phyloP scores from a whole-genome alignment of 1,284 basidiomycete species.

The Ceratobasidium sp. region DNA sequence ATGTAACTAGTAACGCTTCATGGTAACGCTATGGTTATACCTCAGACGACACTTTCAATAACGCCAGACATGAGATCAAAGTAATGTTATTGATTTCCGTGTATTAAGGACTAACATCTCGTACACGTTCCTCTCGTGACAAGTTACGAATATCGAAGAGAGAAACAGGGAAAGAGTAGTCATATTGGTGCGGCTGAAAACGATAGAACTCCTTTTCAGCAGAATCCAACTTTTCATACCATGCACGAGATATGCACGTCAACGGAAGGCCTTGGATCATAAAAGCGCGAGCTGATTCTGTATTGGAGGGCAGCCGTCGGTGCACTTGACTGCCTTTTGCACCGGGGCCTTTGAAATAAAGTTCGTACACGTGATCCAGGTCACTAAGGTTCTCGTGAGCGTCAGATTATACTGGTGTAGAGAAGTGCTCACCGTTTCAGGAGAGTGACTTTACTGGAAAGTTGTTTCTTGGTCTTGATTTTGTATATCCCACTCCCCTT shows the following conservation, averaged over 20 bases:
- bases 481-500: neutral
- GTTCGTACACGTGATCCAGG: neutral
- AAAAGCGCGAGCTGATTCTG: neutral
- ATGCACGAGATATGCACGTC: neutral
- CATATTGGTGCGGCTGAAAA: neutral
- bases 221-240: neutral
- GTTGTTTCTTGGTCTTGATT: neutral
- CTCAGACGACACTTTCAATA: too few relatives aligned
- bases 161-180: neutral
- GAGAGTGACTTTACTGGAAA: neutral
- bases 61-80: too few relatives aligned
- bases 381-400: neutral
- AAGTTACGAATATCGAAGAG: too few relatives aligned
- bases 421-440: neutral
- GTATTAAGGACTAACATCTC: too few relatives aligned
- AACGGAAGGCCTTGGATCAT: neutral
- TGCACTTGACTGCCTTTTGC: neutral
- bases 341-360: neutral
- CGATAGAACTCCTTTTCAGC: neutral
- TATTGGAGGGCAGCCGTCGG: neutral
- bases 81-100: too few relatives aligned
- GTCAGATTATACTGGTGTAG: neutral
- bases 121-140: too few relatives aligned
- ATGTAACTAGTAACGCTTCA: too few relatives aligned
- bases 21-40: too few relatives aligned